Percentiles rank a stretch among this genome's conserved stretches.
These are phyloP conservation scores for Neopestalotiopsis sp. DNA, from an alignment of 2,329 filamentous ascomycete genomes.

Conservation along the genomic window DNA sequence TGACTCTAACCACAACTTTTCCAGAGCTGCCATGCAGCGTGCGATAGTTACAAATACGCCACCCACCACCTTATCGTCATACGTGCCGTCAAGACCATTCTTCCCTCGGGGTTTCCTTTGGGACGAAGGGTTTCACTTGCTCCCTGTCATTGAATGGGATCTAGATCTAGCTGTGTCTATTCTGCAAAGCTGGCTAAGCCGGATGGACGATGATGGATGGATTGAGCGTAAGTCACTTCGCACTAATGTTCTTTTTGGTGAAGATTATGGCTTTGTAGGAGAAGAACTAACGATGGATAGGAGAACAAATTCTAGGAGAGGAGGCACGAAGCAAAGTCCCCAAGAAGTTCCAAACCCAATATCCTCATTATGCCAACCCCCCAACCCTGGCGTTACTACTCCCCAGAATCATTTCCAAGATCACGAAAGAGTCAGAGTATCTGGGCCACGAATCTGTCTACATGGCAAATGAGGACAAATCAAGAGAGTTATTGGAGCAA, in stretches of 20 bases:
- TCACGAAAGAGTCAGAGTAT: constrained; percentile 91
- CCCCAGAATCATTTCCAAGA: constrained; percentile 91
- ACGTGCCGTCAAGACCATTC: constrained; percentile 86
- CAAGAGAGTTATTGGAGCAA: constrained; percentile 34
- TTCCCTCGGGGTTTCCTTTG: constrained; percentile 93
- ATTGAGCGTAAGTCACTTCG: constrained; percentile 65
- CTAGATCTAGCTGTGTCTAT: constrained; percentile 83
- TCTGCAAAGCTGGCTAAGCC: constrained; percentile 87
- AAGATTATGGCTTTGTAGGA: background rate
- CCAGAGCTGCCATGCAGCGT: constrained; percentile 66
- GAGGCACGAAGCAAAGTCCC: constrained; percentile 95
- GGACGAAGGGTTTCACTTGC: constrained; percentile 93
- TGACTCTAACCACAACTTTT: background rate
- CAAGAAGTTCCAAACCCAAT: constrained; percentile 89
- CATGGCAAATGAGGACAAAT: constrained; percentile 64
- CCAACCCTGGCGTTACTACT: constrained; percentile 94
- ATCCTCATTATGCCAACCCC: constrained; percentile 96
- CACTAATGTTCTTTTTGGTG: too few relatives aligned
- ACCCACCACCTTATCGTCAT: constrained; percentile 84
- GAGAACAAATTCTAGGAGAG: constrained; percentile 80
- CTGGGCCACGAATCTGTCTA: constrained; percentile 86
- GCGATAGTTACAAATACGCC: constrained; percentile 73
- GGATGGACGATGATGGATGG: constrained; percentile 95
- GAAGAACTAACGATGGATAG: background rate
- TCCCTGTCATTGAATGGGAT: constrained; percentile 90